These are phyloP conservation scores for Murraya koenigii DNA, from an alignment of 345 rosid genomes.

Conservation along the genomic window DNA sequence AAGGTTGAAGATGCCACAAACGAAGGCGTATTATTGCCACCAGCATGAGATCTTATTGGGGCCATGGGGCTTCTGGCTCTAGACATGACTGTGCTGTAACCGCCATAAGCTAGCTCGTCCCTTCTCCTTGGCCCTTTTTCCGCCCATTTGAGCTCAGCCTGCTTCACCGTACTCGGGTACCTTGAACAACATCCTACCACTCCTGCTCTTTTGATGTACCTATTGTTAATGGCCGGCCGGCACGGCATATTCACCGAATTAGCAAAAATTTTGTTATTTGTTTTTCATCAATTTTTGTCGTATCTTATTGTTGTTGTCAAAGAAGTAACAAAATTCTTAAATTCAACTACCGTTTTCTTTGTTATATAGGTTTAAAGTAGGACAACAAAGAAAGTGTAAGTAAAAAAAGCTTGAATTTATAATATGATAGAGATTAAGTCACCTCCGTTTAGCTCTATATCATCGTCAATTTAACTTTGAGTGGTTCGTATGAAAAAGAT, in stretches of 20 bases:
- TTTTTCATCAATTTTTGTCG: not conserved
- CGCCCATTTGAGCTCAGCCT: constrained; percentile 64
- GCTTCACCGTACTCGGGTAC: constrained; percentile 36
- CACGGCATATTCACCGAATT: not conserved
- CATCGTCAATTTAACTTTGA: too few species aligned
- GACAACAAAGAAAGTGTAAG: not conserved
- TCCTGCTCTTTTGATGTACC: constrained; percentile 63
- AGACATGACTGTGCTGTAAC: constrained; percentile 23
- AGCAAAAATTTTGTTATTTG: not conserved
- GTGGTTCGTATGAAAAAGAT: too few species aligned
- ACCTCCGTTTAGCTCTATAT: too few species aligned
- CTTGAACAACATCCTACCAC: constrained; percentile 39
- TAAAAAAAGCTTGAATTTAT: too few species aligned
- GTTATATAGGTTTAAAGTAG: not conserved
- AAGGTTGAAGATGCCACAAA: constrained; percentile 29
- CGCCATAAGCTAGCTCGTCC: constrained; percentile 30
- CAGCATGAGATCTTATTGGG: constrained; percentile 17
- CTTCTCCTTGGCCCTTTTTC: constrained; percentile 60
- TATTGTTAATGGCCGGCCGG: constrained; percentile 4
- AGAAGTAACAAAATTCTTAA: too few species aligned
- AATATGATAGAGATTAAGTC: too few species aligned
- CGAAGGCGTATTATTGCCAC: constrained; percentile 21
- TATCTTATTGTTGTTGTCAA: not conserved
- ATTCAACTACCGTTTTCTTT: not conserved
- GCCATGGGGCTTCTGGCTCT: constrained; percentile 28